phyloP scores from a whole-genome alignment of 2,329 filamentous ascomycete species.

The Aspergillus cejpii region DNA sequence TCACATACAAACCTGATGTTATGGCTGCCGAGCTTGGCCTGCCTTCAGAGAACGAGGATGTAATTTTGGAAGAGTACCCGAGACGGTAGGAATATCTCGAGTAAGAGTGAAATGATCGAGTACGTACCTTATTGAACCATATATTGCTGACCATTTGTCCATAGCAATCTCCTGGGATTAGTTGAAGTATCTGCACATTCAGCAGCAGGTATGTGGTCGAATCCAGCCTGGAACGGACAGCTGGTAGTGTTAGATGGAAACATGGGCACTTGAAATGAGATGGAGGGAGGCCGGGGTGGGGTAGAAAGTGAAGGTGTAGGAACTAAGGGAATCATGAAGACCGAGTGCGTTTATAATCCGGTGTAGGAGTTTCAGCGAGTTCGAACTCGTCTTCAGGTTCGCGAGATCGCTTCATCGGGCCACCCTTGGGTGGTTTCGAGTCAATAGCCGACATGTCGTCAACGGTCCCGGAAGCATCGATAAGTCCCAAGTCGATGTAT shows the following conservation, averaged over 20 bases:
- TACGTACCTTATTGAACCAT: conserved; percentile 16
- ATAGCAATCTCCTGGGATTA: not conserved
- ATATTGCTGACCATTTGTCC: not conserved
- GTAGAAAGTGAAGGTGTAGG: conserved; percentile 1
- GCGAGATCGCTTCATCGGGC: conserved; percentile 31
- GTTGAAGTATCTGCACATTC: not conserved
- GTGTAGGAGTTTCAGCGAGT: conserved; percentile 17
- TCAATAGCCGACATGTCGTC: conserved; percentile 18
- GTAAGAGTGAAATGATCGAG: conserved; percentile 1
- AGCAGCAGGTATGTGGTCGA: not conserved
- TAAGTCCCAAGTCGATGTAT: conserved; percentile 33
- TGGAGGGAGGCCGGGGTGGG: conserved; percentile 3
- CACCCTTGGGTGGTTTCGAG: conserved; percentile 18
- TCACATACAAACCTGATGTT: conserved; percentile 18
- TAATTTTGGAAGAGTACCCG: conserved; percentile 3
- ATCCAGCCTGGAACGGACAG: conserved; percentile 2
- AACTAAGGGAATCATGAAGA: conserved; percentile 31
- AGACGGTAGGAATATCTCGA: conserved; percentile 3
- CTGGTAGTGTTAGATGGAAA: conserved; percentile 1
- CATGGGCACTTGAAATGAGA: not conserved
- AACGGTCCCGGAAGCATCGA: conserved; percentile 18
- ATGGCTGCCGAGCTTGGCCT: conserved; percentile 4
- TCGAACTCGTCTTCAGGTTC: conserved; percentile 33
- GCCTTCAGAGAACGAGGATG: not conserved
- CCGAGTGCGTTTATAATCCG: conserved; percentile 50